Base-by-base conservation (phyloP, 768 basidiomycete species). In the Hemileccinum impolitum region DNA sequence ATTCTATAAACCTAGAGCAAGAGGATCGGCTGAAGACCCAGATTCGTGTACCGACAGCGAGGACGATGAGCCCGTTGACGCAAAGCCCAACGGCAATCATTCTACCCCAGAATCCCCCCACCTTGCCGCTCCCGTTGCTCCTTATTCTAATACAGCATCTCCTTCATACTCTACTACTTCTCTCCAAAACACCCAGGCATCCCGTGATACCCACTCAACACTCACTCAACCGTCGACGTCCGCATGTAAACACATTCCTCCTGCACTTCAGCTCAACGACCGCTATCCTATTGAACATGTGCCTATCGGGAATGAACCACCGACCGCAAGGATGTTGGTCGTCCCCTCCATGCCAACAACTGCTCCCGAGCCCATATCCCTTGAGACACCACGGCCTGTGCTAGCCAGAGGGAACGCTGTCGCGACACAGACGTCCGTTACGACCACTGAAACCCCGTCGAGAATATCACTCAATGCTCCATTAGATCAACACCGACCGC, bases 331-430 rank as follows among this genome's bases (percentile, higher is more conserved):
- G 13, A 73, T 74, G 0, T 56, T 77, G 23, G 70, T 75, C 1
- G 79, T 85, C 42, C 83, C 82, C 14, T 68, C 61, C 8, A 82
- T 84, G 50, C 75, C 77, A 5, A 81, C 78, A 2, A 75, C 76
- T 6, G 73, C 63, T 4, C 75, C 78, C 1, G 73, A 73, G 35
- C 71, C 72, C 21, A 55, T 52, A 26, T 53, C 60, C n/a, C 44
- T 53, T 4, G 40, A 56, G 39, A 56, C 63, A 15, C 52, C 61
- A 18, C 55, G 50, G 17, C 58, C 63, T 43, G 19, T 32, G 21
- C 31, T 52, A 25, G 43, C 51, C 4, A 26, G 64, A 48, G 43
- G 52, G 32, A 31, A 45, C 48, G 50, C 48, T 5, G 4, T 46
- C 13, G 19, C 36, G 31, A 58, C 61, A 13, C 58, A 48, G 7